A percentile compares a stretch with the other conserved stretches of the same genome.
phyloP scores from a whole-genome alignment of 768 basidiomycete species.

The Termitomyces sp. region DNA sequence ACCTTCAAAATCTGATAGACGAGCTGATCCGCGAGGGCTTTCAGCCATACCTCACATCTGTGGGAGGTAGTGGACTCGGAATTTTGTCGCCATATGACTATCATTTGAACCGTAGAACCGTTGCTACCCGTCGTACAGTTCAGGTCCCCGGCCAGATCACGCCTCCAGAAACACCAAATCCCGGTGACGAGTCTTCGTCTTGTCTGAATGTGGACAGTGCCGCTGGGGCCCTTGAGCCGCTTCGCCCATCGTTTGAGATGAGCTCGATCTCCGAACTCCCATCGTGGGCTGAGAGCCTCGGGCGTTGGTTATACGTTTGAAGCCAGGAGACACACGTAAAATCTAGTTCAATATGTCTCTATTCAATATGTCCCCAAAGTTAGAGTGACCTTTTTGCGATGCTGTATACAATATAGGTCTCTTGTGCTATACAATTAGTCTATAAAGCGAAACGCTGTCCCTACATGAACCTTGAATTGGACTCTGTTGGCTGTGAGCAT shows the following conservation, averaged over 20 bases:
- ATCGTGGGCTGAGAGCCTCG: constrained; percentile 52
- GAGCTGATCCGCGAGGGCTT: constrained; percentile 65
- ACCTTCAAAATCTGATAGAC: constrained; percentile 56
- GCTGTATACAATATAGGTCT: constrained; percentile 2
- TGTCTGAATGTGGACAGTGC: constrained; percentile 22
- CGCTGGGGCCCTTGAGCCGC: constrained; percentile 25
- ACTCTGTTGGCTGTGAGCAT: neutral
- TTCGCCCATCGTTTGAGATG: constrained; percentile 45
- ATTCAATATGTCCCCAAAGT: neutral
- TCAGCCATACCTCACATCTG: constrained; percentile 85
- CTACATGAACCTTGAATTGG: neutral
- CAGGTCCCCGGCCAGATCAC: constrained; percentile 41
- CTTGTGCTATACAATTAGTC: neutral
- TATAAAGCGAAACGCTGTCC: neutral
- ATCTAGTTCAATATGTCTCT: neutral
- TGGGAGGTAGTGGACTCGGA: constrained; percentile 92
- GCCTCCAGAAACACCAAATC: constrained; percentile 47
- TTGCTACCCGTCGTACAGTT: constrained; percentile 17
- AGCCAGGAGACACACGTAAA: constrained; percentile 5
- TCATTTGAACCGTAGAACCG: constrained; percentile 37
- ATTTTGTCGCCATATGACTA: constrained; percentile 65
- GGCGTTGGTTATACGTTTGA: constrained; percentile 64
- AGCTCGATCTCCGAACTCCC: constrained; percentile 41
- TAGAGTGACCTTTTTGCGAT: neutral
- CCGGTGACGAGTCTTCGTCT: constrained; percentile 23